These are phyloP conservation scores for Cystobasidium slooffiae DNA, from an alignment of 1,284 basidiomycete genomes.

Conservation along the genomic window DNA sequence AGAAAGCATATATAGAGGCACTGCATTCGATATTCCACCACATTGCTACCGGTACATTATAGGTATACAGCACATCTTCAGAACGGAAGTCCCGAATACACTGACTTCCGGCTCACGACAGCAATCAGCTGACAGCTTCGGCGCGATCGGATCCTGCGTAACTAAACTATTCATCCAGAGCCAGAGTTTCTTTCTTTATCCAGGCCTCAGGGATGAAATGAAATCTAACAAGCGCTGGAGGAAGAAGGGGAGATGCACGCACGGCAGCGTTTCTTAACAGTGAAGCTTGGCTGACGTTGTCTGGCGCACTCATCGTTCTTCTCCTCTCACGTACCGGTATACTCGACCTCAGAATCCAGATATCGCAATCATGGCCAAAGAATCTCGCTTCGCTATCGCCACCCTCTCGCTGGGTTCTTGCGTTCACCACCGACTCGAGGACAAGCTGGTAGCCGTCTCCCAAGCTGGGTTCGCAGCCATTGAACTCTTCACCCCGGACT, in stretches of 20 bases:
- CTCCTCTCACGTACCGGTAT: too few relatives aligned
- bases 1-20: too few relatives aligned
- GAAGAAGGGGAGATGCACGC: too few relatives aligned
- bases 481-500: slow-evolving; percentile 57
- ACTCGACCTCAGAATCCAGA: background rate
- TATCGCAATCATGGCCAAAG: slow-evolving; percentile 8
- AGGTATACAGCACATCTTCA: too few relatives aligned
- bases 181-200: background rate
- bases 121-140: background rate
- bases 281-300: too few relatives aligned
- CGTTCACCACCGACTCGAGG: slow-evolving; percentile 51
- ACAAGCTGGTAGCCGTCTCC: slow-evolving; percentile 54
- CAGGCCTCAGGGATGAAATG: background rate
- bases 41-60: too few relatives aligned
- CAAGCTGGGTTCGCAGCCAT: slow-evolving; percentile 54
- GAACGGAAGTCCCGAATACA: too few relatives aligned
- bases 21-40: too few relatives aligned
- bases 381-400: slow-evolving; percentile 41
- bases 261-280: too few relatives aligned
- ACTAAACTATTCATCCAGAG: slow-evolving; percentile 5
- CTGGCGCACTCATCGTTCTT: too few relatives aligned
- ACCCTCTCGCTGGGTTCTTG: slow-evolving; percentile 50
- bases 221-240: too few relatives aligned
- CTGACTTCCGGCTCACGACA: too few relatives aligned
- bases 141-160: background rate